Evolutionary conservation across 2,329 filamentous ascomycete species (phyloP), one percentile per base, ranked within the genome.

Genomic region (Fusarium tanahbumbuense): DNA sequence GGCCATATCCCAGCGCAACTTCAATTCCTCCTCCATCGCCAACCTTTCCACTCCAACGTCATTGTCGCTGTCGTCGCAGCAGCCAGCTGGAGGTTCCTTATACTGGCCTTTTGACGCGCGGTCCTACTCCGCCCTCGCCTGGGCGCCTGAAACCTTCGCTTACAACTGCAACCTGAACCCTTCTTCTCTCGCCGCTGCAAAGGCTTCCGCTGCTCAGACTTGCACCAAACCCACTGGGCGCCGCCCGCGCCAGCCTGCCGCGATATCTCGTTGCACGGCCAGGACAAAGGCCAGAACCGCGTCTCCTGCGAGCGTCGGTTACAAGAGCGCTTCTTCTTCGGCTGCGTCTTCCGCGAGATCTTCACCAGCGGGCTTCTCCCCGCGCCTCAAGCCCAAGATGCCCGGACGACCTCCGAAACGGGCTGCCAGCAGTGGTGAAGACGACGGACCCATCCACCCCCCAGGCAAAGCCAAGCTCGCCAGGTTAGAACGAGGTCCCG

Each of bases 401-500:
- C 61, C 73, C 18, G 71, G 66, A 59, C 69, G 73, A 46, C 69
- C 69, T 32, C 42, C 64, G 6, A 75, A 75, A 49, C 78, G 63
- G 64, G 62, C 61, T 68, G 68, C 66, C 52, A 64, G 59, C 57
- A 68, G 62, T 47, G 67, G 71, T 20, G 82, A 85, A 61, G 79
- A 74, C 55, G 71, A 73, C n/a, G 42, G 70, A 30, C 65, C 76
- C 53, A 75, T 68, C 42, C 70, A 60, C 25, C 40, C 71, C 41
- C 74, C 76, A 27, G 64, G 64, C 61, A 86, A 85, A 77, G 74
- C 81, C 69, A 88, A 87, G 77, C 76, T 85, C 59, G 81, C 85
- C 41, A 80, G 84, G n/a, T 73, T 85, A 22, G 85, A 87, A 46
- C 82, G 82, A 58, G 79, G 80, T 6, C 74, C 79, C 25, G 83